Conservation (phyloP, 768 basidiomycete species). For the Mycena amicta region DNA sequence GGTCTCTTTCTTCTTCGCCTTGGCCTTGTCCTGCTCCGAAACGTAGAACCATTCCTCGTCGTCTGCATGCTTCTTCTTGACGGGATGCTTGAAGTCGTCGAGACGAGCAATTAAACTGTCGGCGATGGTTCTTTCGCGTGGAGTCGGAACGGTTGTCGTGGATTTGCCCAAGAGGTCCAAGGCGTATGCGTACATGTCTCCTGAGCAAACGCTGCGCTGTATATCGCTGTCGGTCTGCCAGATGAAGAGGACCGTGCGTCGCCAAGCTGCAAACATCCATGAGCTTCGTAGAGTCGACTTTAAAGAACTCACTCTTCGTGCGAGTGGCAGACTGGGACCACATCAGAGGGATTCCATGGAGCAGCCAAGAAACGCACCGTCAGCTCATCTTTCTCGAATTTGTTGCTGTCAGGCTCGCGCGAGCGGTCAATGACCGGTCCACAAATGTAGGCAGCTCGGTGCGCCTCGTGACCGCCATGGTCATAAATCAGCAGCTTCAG, state of each 20-base stretch:
- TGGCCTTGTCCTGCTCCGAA: not conserved
- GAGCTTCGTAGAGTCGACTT: not conserved
- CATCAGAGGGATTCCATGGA: too few species aligned
- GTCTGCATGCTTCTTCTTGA: not conserved
- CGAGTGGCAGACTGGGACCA: not conserved
- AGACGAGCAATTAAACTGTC: not conserved
- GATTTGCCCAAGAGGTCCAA: constrained; percentile 11
- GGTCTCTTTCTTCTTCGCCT: not conserved
- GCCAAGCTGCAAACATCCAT: constrained; percentile 2
- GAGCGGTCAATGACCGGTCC: not conserved
- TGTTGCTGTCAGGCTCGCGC: not conserved
- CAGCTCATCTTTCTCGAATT: not conserved
- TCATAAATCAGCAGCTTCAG: not conserved
- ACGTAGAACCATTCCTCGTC: not conserved
- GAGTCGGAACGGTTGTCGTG: constrained; percentile 10
- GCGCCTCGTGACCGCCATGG: not conserved
- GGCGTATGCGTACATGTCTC: constrained; percentile 20
- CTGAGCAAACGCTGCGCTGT: constrained; percentile 6
- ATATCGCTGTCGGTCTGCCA: constrained; percentile 7
- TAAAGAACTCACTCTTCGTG: not conserved
- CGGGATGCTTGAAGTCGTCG: not conserved
- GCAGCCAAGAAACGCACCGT: not conserved
- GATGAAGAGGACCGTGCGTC: constrained; percentile 14
- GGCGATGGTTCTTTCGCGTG: constrained; percentile 6
- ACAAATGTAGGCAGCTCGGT: not conserved